Evolutionary conservation across 2,329 filamentous ascomycete genomes (phyloP), one percentile per base, ranked within the genome.

Genomic region (Ascochyta pisi): DNA sequence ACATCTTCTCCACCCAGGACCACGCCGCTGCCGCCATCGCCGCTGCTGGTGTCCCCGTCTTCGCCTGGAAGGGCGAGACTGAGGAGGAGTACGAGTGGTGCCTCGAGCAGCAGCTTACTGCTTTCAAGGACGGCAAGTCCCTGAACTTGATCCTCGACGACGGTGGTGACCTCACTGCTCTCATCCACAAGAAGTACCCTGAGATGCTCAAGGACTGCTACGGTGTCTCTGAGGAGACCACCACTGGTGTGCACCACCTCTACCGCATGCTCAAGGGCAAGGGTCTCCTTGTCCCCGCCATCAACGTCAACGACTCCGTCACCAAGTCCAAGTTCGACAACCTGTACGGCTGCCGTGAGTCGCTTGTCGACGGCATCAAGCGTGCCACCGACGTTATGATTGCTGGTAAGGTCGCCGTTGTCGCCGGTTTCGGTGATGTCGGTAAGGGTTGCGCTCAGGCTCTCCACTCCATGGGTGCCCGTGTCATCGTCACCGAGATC

Each of bases 261-360:
- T 99, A 98, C 90, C 87, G 88, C 78, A 97, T 97, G 93, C 83
- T 98, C 79, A 97, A 82, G 79, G 77, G 79, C 76, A 86, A 86
- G 78, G 77, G 77, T 56, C 92, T 98, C 66, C 89, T 96, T 63
- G 91, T 96, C 68, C 95, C 95, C 69, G 86, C 94, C 81, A 77
- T 98, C 89, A 99, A 99, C 82, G 94, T 99, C 86, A 98, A 99
- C 85, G 94, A 99, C 88, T 93, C 90, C 58, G 94, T 99, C 78
- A 99, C 95, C 82, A 99, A 98, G 89, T 96, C 92, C 83, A 99
- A 99, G 88, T 99, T 99, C 80, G 95, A 98, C 88, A 99, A 99
- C 89, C 84, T 98, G 67, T 99, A 98, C 87, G 94, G 95, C 77
- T 98, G 95, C 92, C 89, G 92, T 79, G 95, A 98, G 85, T 97